Conservation (phyloP, 768 basidiomycete species). For the Crepidotus variabilis region DNA sequence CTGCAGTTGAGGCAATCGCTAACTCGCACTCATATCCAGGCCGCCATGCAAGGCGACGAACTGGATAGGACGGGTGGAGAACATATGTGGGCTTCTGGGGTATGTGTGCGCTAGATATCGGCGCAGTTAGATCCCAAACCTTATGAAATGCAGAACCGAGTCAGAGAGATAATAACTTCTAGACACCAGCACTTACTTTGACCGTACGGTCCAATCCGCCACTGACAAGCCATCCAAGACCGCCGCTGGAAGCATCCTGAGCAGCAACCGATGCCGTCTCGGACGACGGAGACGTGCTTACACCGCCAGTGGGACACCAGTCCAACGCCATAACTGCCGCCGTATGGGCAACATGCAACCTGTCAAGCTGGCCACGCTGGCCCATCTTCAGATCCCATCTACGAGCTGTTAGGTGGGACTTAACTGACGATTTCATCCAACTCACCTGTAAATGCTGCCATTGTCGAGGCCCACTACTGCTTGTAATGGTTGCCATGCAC, state of each 20-base stretch:
- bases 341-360: slow-evolving; percentile 69
- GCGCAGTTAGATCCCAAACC: slow-evolving; percentile 70
- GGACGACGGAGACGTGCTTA: slow-evolving; percentile 8
- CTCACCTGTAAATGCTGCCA: slow-evolving; percentile 63
- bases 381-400: slow-evolving; percentile 83
- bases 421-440: neutral
- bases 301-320: slow-evolving; percentile 47
- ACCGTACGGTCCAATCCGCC: slow-evolving; percentile 78
- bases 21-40: slow-evolving; percentile 75
- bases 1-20: slow-evolving; percentile 67
- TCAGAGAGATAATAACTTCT: neutral
- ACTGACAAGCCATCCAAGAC: slow-evolving; percentile 73
- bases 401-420: neutral
- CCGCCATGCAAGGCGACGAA: slow-evolving; percentile 74
- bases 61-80: slow-evolving; percentile 70
- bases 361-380: slow-evolving; percentile 68
- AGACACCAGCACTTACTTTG: slow-evolving; percentile 41
- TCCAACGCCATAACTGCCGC: slow-evolving; percentile 71
- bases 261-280: slow-evolving; percentile 10
- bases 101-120: slow-evolving; percentile 43
- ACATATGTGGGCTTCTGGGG: slow-evolving; percentile 64
- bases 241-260: slow-evolving; percentile 25
- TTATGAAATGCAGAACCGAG: slow-evolving; percentile 16
- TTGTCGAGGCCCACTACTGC: slow-evolving; percentile 68
- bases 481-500: slow-evolving; percentile 60